Base-by-base conservation (phyloP, 371 early-diverging fungal species). In the Mucor circinelloides region DNA sequence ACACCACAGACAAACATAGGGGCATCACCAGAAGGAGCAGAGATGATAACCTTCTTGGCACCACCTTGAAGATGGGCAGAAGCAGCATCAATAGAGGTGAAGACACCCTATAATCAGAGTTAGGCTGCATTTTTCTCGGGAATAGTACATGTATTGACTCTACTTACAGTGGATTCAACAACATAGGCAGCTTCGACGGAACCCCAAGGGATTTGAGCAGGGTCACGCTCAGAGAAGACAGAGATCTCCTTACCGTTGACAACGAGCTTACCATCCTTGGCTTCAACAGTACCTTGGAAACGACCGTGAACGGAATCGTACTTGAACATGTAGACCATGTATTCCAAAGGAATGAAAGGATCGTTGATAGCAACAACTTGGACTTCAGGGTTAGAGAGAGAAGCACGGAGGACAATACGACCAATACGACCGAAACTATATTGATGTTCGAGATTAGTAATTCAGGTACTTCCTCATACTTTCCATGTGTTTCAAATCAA, bases 241-340 rank as follows among this genome's bases (percentile, higher is more conserved):
- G 77, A 50, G 78, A 99, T 94, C 58, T 78, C 66, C 68, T 90
- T 76, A 72, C 96, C 96, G 80, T 96, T 91, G 56, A 96, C 91
- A 59, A 94, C 69, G 19, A 99, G 88, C 83, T 92, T 90, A 71
- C 92, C 92, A 69, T 90, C 88, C 85, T 95, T 89, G 75, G 78
- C 70, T 75, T 84, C 79, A 66, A 96, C 91, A 21, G 82, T 82
- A 63, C 93, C 94, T 73, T 91, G 90, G 91, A 90, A 93, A 64
- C 88, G 90, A 62, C 99, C 99, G 88, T 98, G 99, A 69, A 96
- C 96, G 54, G 98, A 94, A 88, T 99, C 99, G 81, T 97, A 97
- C 89, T 96, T 94, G 72, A 97, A 76, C 82, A 97, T 84, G 89
- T 99, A 99, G 69, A 90, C 93, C 93, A 98, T 96, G 89, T 99